Conservation (phyloP, 768 basidiomycete genomes). For the Suillus americanus region DNA sequence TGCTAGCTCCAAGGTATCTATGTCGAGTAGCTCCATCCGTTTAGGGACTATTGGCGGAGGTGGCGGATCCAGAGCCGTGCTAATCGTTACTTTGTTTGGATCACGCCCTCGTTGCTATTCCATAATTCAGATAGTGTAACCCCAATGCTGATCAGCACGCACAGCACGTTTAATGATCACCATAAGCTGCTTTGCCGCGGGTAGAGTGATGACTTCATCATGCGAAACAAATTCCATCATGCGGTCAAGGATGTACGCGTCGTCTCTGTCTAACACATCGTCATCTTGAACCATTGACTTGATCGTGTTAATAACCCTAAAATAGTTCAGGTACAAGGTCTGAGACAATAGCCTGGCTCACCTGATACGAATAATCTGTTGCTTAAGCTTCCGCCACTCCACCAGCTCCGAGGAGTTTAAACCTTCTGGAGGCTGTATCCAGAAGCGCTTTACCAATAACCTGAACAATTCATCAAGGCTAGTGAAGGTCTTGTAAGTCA, state of each 20-base stretch:
- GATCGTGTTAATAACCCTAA: constrained; percentile 64
- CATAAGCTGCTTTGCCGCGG: constrained; percentile 50
- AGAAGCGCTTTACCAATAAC: constrained; percentile 54
- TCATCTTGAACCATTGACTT: constrained; percentile 59
- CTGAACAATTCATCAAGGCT: constrained; percentile 55
- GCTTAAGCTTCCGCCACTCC: constrained; percentile 60
- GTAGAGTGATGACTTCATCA: constrained; percentile 38
- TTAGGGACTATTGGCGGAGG: constrained; percentile 47
- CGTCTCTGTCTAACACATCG: constrained; percentile 53
- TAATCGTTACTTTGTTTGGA: constrained; percentile 34
- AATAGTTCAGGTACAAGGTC: neutral
- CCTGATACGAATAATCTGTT: constrained; percentile 59
- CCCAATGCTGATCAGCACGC: constrained; percentile 19
- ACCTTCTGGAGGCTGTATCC: constrained; percentile 50
- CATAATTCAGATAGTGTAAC: constrained; percentile 5
- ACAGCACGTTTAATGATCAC: constrained; percentile 51
- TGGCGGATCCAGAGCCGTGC: constrained; percentile 40
- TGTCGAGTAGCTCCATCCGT: constrained; percentile 55
- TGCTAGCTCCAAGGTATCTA: constrained; percentile 64
- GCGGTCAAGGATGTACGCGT: constrained; percentile 48
- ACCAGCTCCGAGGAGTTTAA: constrained; percentile 42
- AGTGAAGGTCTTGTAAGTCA: constrained; percentile 71
- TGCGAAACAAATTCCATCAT: constrained; percentile 53
- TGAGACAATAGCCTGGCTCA: constrained; percentile 26
- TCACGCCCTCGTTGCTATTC: constrained; percentile 32